Conservation (phyloP, 73 alveolate species). For the Paraurostyla sp. region DNA sequence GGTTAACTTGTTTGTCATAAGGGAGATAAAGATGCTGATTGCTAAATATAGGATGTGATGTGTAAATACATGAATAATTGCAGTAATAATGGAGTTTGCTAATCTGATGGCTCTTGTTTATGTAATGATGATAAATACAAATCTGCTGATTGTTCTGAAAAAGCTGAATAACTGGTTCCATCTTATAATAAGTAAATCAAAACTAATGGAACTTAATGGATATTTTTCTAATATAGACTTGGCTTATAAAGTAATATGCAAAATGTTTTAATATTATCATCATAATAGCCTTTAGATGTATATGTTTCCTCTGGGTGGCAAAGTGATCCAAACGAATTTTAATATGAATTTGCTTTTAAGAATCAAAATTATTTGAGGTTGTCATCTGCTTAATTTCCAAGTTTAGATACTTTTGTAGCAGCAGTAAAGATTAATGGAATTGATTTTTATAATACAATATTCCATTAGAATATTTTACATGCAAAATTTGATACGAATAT, state of each 20-base stretch:
- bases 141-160: conserved; percentile 63
- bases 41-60: neutral
- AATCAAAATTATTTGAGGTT: neutral
- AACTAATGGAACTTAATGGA: conserved; percentile 49
- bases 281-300: conserved; percentile 1
- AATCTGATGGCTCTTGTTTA: conserved; percentile 25
- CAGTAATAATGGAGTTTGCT: conserved; percentile 42
- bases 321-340: conserved; percentile 49
- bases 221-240: neutral
- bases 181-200: neutral
- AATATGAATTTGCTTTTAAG: conserved; percentile 33
- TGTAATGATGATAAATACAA: conserved; percentile 53
- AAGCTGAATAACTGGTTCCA: neutral
- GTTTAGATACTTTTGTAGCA: conserved; percentile 3
- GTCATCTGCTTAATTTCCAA: neutral
- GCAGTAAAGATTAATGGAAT: conserved; percentile 50
- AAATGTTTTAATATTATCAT: neutral
- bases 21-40: neutral
- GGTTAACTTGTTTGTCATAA: conserved; percentile 36
- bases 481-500: neutral
- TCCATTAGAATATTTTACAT: neutral
- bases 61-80: conserved; percentile 57
- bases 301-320: conserved; percentile 7
- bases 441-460: neutral
- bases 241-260: neutral